phyloP scores from a whole-genome alignment of 2,329 filamentous ascomycete genomes.

The Colletotrichum neosansevieriae region DNA sequence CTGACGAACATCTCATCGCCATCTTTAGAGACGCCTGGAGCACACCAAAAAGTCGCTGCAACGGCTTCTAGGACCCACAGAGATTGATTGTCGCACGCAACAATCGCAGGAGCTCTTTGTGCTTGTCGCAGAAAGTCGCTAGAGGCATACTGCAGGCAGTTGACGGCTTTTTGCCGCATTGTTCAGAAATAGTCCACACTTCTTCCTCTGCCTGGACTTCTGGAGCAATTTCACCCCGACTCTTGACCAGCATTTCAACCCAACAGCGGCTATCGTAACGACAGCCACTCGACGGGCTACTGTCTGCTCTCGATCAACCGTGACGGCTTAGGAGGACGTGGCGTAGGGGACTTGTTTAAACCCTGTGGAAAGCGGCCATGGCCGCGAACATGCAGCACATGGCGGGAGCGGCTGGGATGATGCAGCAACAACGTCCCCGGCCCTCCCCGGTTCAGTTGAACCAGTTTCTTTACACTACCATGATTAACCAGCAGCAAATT shows the following conservation, averaged over 20 bases:
- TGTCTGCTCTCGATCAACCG: constrained; percentile 27
- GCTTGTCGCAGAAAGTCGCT: constrained; percentile 47
- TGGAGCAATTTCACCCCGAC: neutral
- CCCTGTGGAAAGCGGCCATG: constrained; percentile 61
- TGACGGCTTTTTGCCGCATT: constrained; percentile 43
- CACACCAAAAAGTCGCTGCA: neutral
- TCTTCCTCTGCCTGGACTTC: constrained; percentile 4
- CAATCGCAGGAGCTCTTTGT: constrained; percentile 45
- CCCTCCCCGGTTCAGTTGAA: constrained; percentile 49
- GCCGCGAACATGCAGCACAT: constrained; percentile 72
- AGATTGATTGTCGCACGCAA: constrained; percentile 20
- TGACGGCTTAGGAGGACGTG: constrained; percentile 6
- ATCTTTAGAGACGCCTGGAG: neutral
- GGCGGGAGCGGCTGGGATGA: constrained; percentile 60
- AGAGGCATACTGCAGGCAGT: constrained; percentile 50
- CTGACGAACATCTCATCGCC: neutral
- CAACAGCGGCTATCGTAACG: constrained; percentile 17
- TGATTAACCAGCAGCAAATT: constrained; percentile 50
- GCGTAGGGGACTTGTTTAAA: constrained; percentile 35
- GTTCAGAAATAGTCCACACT: constrained; percentile 26
- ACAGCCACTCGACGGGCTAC: constrained; percentile 21
- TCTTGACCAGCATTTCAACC: neutral
- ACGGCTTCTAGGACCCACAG: neutral
- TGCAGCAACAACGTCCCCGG: constrained; percentile 56
- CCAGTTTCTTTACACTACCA: constrained; percentile 55